Conservation (phyloP, 2,329 filamentous ascomycete genomes). For the Amauroascus niger region DNA sequence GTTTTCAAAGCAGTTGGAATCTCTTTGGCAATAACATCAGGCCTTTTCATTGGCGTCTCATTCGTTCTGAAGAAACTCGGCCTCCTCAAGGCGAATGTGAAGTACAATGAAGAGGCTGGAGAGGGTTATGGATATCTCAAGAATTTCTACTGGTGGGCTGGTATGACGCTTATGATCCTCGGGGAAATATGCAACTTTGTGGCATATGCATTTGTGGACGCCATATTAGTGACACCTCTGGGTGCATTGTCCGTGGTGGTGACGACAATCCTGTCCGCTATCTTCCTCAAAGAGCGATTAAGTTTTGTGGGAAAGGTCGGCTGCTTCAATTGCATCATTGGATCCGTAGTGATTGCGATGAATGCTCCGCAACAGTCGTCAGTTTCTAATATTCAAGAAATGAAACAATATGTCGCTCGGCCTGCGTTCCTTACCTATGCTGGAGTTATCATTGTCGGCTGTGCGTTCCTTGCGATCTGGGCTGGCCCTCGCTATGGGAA, state of each 20-base stretch:
- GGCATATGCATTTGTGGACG: conserved; percentile 93
- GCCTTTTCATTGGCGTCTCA: conserved; percentile 84
- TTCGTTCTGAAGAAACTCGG: conserved; percentile 95
- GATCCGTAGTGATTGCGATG: conserved; percentile 85
- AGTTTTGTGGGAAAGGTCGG: conserved; percentile 94
- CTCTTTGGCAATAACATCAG: conserved; percentile 72
- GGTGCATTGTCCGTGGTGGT: conserved; percentile 89
- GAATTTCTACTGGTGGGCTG: conserved; percentile 87
- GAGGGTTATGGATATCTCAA: conserved; percentile 97
- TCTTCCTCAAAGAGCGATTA: conserved; percentile 89
- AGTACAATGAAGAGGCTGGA: conserved; percentile 90
- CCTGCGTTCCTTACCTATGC: conserved; percentile 81
- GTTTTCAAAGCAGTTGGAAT: conserved; percentile 82
- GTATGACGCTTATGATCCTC: conserved; percentile 94
- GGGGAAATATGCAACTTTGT: conserved; percentile 97
- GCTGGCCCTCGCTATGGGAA: conserved; percentile 82
- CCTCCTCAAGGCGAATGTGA: conserved; percentile 81
- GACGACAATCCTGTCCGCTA: conserved; percentile 79
- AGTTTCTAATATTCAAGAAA: conserved; percentile 78
- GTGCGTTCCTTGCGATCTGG: conserved; percentile 63
- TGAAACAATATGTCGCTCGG: conserved; percentile 76
- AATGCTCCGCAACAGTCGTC: conserved; percentile 83
- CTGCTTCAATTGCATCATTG: conserved; percentile 90
- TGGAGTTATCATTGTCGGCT: conserved; percentile 69
- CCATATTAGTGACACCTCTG: conserved; percentile 85